These are phyloP conservation scores for Ceratobasidium sp. DNA, from an alignment of 1,284 basidiomycete genomes.

Conservation along the genomic window DNA sequence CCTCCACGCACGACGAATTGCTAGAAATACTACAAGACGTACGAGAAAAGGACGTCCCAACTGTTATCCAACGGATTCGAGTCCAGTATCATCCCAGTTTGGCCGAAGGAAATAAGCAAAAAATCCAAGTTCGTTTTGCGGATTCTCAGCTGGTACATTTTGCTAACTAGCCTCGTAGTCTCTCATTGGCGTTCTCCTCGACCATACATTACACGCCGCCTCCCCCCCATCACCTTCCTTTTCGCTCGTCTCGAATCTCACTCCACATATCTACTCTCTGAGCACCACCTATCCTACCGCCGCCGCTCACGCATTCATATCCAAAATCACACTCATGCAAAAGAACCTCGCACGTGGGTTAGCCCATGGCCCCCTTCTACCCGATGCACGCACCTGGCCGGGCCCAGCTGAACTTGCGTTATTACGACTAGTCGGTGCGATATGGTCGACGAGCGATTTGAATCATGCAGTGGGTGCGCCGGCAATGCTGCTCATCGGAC, in stretches of 20 bases:
- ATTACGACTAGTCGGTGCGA: conserved; percentile 79
- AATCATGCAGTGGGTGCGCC: conserved; percentile 91
- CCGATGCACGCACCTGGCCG: conserved; percentile 86
- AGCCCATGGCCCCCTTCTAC: conserved; percentile 72
- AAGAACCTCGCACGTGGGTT: conserved; percentile 92
- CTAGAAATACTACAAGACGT: conserved; percentile 81
- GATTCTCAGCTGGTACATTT: conserved; percentile 6
- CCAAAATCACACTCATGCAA: conserved; percentile 91
- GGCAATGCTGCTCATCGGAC: conserved; percentile 86
- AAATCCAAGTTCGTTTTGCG: conserved; percentile 74
- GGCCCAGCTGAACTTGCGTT: conserved; percentile 83
- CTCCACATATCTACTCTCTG: conserved; percentile 86
- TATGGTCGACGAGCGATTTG: conserved; percentile 96
- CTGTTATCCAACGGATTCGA: conserved; percentile 90
- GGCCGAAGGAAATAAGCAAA: conserved; percentile 90
- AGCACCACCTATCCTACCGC: conserved; percentile 84
- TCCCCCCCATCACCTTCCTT: conserved; percentile 71
- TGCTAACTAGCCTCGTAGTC: conserved; percentile 58
- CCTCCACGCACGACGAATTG: conserved; percentile 86
- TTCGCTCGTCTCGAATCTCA: conserved; percentile 70
- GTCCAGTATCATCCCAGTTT: conserved; percentile 92
- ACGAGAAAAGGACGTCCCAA: conserved; percentile 76
- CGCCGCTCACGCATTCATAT: conserved; percentile 80
- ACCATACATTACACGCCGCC: conserved; percentile 86
- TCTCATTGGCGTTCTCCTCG: conserved; percentile 86